These are phyloP conservation scores for Fusarium nygamai DNA, from an alignment of 2,329 filamentous ascomycete genomes.

Conservation along the genomic window DNA sequence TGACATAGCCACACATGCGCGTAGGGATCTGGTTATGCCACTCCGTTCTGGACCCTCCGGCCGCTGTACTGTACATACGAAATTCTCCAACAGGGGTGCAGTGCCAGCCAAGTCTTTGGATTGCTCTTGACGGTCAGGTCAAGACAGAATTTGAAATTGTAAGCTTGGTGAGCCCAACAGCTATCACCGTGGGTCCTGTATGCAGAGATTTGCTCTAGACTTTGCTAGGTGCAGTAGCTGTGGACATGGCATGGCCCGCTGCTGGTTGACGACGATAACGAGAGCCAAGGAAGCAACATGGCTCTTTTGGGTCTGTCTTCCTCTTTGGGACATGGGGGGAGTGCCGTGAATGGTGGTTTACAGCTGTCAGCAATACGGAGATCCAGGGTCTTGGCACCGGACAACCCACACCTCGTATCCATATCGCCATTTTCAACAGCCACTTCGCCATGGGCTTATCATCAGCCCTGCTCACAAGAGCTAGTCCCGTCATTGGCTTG, in stretches of 20 bases:
- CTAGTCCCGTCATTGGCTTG: slow-evolving; percentile 36
- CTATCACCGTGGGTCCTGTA: slow-evolving; percentile 28
- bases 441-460: slow-evolving; percentile 41
- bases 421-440: slow-evolving; percentile 41
- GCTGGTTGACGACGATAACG: slow-evolving; percentile 32
- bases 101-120: slow-evolving; percentile 24
- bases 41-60: not conserved
- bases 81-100: slow-evolving; percentile 20
- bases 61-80: not conserved
- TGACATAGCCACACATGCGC: slow-evolving; percentile 32
- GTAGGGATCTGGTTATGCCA: slow-evolving; percentile 8
- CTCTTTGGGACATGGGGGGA: slow-evolving; percentile 34
- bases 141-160: slow-evolving; percentile 13
- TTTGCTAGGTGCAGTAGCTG: slow-evolving; percentile 29
- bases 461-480: slow-evolving; percentile 38
- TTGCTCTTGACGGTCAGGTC: not conserved
- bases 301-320: slow-evolving; percentile 28
- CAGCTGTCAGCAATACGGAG: slow-evolving; percentile 40
- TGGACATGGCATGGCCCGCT: slow-evolving; percentile 16
- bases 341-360: slow-evolving; percentile 27
- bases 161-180: slow-evolving; percentile 23
- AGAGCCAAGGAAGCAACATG: slow-evolving; percentile 22
- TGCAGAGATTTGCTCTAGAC: slow-evolving; percentile 29
- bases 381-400: slow-evolving; percentile 32
- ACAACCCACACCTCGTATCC: slow-evolving; percentile 43